phyloP scores from a whole-genome alignment of 495 filamentous ascomycete genomes.

The Penicillium cataractarum region DNA sequence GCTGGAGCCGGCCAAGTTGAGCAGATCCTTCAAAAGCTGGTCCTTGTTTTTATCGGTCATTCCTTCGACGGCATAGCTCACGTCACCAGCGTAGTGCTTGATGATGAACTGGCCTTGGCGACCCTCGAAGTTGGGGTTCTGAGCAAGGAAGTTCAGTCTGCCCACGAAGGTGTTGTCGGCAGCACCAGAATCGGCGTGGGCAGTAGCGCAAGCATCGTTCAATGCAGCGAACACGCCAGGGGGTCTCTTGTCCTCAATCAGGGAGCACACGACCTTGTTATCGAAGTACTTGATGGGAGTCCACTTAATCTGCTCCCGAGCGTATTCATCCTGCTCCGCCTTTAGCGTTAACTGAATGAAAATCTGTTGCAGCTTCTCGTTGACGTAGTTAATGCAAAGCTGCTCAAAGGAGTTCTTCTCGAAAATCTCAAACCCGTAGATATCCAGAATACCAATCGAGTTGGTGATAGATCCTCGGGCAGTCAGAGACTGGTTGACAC shows the following conservation, averaged over 20 bases:
- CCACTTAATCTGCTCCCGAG: constrained; percentile 95
- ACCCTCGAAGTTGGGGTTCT: constrained; percentile 87
- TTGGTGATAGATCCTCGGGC: constrained; percentile 75
- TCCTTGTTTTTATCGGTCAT: constrained; percentile 99
- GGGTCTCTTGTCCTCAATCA: constrained; percentile 92
- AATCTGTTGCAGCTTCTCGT: constrained; percentile 99
- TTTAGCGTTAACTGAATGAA: constrained; percentile 98
- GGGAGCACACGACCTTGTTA: constrained; percentile 97
- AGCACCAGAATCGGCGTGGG: constrained; percentile 90
- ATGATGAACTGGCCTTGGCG: constrained; percentile 96
- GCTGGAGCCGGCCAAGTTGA: constrained; percentile 84
- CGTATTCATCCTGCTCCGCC: constrained; percentile 98
- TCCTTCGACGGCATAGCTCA: constrained; percentile 90
- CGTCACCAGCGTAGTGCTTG: constrained; percentile 99
- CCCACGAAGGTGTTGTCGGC: constrained; percentile 96
- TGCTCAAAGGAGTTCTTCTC: constrained; percentile 99
- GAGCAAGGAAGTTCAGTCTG: constrained; percentile 81
- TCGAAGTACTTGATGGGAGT: constrained; percentile 99
- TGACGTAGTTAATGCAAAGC: constrained; percentile 99
- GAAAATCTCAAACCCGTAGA: constrained; percentile 99
- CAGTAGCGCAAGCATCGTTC: constrained; percentile 97
- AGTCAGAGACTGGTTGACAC: constrained; percentile 86
- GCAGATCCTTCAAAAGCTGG: constrained; percentile 89
- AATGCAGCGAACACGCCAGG: constrained; percentile 94
- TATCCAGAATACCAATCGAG: constrained; percentile 96